These are phyloP conservation scores for Coemansia guatemalensis DNA, from an alignment of 192 early-diverging fungal genomes.

Conservation along the genomic window DNA sequence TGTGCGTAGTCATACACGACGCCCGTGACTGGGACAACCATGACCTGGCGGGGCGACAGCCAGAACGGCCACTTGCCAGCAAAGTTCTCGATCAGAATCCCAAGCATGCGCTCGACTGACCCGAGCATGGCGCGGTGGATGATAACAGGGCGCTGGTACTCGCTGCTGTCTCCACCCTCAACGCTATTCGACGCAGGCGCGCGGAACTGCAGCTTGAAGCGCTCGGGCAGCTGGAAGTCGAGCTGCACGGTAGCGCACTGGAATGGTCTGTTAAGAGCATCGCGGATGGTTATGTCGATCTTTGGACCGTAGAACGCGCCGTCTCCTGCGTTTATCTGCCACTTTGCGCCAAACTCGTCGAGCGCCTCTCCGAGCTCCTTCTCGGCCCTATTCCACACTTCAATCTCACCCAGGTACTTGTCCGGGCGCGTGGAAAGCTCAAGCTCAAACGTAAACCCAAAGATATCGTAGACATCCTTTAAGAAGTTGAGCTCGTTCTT, in stretches of 20 bases:
- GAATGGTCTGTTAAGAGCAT: conserved; percentile 86
- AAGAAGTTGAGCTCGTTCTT: conserved; percentile 83
- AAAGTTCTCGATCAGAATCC: conserved; percentile 94
- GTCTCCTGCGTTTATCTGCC: conserved; percentile 92
- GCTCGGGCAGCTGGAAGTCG: conserved; percentile 96
- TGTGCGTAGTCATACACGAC: conserved; percentile 79
- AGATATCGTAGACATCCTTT: conserved; percentile 85
- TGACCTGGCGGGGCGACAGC: conserved; percentile 92
- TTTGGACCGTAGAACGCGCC: conserved; percentile 99
- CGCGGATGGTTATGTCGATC: conserved; percentile 95
- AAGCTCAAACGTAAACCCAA: conserved; percentile 91
- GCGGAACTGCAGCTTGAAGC: conserved; percentile 91
- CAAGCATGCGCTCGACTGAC: conserved; percentile 94
- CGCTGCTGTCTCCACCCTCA: conserved; percentile 53
- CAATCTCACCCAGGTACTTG: conserved; percentile 87
- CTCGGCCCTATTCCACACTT: conserved; percentile 93
- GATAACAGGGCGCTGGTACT: conserved; percentile 87
- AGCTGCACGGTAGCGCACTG: conserved; percentile 99
- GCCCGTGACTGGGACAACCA: conserved; percentile 84
- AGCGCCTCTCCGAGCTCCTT: conserved; percentile 73
- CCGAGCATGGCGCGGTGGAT: conserved; percentile 98
- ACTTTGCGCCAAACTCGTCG: conserved; percentile 73
- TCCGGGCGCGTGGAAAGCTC: conserved; percentile 96
- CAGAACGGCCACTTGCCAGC: conserved; percentile 98
- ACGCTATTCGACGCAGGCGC: conserved; percentile 56